phyloP scores from a whole-genome alignment of 495 filamentous ascomycete species.

The Apodospora peruviana region DNA sequence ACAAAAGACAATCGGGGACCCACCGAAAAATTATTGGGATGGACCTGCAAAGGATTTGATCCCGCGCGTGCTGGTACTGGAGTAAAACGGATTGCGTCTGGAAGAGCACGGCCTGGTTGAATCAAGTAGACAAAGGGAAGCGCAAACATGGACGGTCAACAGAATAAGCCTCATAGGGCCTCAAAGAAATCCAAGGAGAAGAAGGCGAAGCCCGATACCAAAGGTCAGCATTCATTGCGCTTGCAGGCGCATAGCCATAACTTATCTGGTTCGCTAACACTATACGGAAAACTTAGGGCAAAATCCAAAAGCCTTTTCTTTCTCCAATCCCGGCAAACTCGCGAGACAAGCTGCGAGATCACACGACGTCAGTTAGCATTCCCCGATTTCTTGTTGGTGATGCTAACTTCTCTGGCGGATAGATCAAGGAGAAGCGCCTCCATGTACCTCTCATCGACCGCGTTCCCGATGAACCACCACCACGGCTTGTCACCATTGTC shows the following conservation, averaged over 20 bases:
- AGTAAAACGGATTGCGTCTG: conserved; percentile 4
- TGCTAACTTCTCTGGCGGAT: no score
- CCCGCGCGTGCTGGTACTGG: not conserved
- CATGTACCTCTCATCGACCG: conserved; percentile 96
- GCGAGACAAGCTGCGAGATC: conserved; percentile 80
- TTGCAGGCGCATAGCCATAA: not conserved
- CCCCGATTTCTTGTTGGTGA: conserved; percentile 9
- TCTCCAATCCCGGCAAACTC: conserved; percentile 77
- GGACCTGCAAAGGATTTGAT: conserved; percentile 6
- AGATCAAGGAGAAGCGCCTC: conserved; percentile 89
- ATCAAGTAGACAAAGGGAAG: not conserved
- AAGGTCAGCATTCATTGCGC: conserved; percentile 17
- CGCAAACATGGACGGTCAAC: conserved; percentile 68
- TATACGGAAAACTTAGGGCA: conserved; percentile 38
- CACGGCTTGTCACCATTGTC: conserved; percentile 84
- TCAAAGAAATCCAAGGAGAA: conserved; percentile 87
- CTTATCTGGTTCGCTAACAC: not conserved
- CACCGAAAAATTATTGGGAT: conserved; percentile 26
- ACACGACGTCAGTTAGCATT: conserved; percentile 82
- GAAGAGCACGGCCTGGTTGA: no score
- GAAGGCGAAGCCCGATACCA: conserved; percentile 58
- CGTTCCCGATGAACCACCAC: conserved; percentile 91
- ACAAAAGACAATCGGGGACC: conserved; percentile 6
- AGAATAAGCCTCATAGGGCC: conserved; percentile 78
- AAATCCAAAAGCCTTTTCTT: conserved; percentile 92